Base-by-base conservation (phyloP, 805 yeast genomes). In the Candida oleophila region DNA sequence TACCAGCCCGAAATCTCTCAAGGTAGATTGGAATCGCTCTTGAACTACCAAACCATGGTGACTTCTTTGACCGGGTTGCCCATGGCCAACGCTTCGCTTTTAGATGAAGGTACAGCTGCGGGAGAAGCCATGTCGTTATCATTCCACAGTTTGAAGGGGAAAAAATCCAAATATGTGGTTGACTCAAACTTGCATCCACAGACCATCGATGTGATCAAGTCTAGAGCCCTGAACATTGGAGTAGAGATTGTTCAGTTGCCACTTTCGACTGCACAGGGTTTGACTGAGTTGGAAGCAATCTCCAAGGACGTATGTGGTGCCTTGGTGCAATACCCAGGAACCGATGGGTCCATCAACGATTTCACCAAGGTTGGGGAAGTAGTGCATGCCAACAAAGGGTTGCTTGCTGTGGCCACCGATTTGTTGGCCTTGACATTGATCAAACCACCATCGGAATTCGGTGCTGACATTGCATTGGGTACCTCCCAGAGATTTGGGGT, bases 1-100 rank as follows among this genome's bases (percentile, higher is more conserved):
- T 94, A 94, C 66, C 99, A 94, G 71, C 97, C 99, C 0, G 99
- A 94, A 66, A 91, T 94, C 48, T 87, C 97, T 1, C 99, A 94
- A 69, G 99, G 99, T 45, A 82, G 99, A 57, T 77, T 94, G 57
- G 96, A 92, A 69, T 82, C 94, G 19, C 73, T 94, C 51, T 73
- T 94, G 51, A 94, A 94, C 68, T 94, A 80, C 71, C 99, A 94
- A 71, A 94, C 99, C n/a, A 75, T 92, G 60, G 76, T 94, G 14
- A 69, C 90, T 22, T 96, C 94, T 49, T 76, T 94, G 54, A 94
- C 99, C 0, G 99, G 98, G 1, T 76, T 94, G 69, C 86, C 89
- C n/a, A 82, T 94, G 57, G 91, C 98, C 43, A 94, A 94, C 64
- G 96, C 97, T 1, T 92, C 98, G 2, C 73, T 94, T 43, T 76